phyloP scores from a whole-genome alignment of 192 early-diverging fungal genomes.

The Umbelopsis sp. region DNA sequence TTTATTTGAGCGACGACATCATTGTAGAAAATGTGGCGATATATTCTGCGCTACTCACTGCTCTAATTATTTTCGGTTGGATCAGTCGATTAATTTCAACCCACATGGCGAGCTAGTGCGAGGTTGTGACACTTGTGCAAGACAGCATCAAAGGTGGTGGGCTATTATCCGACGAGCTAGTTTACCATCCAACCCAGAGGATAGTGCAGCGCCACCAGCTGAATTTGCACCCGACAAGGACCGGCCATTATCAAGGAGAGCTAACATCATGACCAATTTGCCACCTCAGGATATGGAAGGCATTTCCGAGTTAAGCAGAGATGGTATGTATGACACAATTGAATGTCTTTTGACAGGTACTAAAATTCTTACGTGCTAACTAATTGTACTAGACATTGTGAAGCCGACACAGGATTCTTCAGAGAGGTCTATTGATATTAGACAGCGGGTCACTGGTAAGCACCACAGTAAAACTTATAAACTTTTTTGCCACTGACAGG shows the following conservation, averaged over 20 bases:
- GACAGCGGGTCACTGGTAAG: conserved; percentile 10
- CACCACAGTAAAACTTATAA: neutral
- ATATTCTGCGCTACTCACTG: conserved; percentile 45
- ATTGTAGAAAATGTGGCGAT: conserved; percentile 44
- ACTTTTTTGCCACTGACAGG: neutral
- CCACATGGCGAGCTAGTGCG: conserved; percentile 27
- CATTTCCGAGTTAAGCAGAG: conserved; percentile 29
- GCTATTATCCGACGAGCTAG: neutral
- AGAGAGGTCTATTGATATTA: neutral
- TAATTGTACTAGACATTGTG: conserved; percentile 2
- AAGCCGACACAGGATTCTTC: neutral
- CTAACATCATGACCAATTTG: conserved; percentile 30
- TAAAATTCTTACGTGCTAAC: neutral
- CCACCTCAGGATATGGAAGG: conserved; percentile 37
- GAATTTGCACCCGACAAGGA: neutral
- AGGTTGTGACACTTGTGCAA: conserved; percentile 37
- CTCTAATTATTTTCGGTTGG: conserved; percentile 39
- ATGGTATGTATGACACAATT: conserved; percentile 25
- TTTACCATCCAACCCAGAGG: neutral
- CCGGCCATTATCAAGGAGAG: neutral
- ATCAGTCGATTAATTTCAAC: conserved; percentile 37
- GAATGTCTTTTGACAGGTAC: neutral
- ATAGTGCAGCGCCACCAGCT: neutral
- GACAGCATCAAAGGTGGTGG: conserved; percentile 20
- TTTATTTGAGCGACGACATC: conserved; percentile 41